Conservation (phyloP, 768 basidiomycete genomes). For the Pisolithus tinctorius region DNA sequence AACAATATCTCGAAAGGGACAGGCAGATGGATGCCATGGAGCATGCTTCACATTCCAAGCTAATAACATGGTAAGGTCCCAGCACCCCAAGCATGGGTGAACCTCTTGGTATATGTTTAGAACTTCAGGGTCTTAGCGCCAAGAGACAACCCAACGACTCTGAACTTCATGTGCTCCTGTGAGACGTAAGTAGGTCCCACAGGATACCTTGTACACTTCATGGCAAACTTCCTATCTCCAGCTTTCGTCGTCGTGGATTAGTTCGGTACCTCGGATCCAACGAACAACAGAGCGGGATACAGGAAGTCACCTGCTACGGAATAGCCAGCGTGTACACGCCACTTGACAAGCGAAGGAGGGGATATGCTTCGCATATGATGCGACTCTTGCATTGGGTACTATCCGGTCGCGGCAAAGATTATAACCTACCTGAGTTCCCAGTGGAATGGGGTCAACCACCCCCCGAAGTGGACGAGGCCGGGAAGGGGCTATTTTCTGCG, state of each 20-base stretch:
- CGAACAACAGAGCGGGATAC: constrained; percentile 4
- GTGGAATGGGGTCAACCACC: constrained; percentile 39
- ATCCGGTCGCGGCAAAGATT: constrained; percentile 26
- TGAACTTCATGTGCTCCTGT: constrained; percentile 55
- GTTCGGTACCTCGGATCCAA: constrained; percentile 20
- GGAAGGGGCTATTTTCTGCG: constrained; percentile 39
- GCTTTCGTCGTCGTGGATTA: constrained; percentile 28
- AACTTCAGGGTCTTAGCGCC: constrained; percentile 50
- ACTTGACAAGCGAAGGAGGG: constrained; percentile 39
- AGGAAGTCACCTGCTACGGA: constrained; percentile 40
- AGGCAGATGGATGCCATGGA: constrained; percentile 34
- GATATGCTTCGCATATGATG: constrained; percentile 62
- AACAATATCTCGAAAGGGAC: constrained; percentile 42
- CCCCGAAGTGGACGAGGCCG: constrained; percentile 22
- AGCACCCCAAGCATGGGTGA: not conserved
- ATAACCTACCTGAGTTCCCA: constrained; percentile 32
- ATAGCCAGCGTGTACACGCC: constrained; percentile 56
- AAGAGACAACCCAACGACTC: constrained; percentile 39
- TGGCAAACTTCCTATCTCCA: constrained; percentile 23
- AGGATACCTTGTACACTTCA: not conserved
- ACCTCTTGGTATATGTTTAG: not conserved
- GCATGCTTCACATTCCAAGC: constrained; percentile 37
- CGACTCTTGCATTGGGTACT: constrained; percentile 52
- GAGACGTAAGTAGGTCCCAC: constrained; percentile 44
- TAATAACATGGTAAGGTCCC: constrained; percentile 42